Evolutionary conservation across 345 rosid genomes (phyloP), one percentile per base, ranked within the genome.

Genomic region (Gossypium arboreum): DNA sequence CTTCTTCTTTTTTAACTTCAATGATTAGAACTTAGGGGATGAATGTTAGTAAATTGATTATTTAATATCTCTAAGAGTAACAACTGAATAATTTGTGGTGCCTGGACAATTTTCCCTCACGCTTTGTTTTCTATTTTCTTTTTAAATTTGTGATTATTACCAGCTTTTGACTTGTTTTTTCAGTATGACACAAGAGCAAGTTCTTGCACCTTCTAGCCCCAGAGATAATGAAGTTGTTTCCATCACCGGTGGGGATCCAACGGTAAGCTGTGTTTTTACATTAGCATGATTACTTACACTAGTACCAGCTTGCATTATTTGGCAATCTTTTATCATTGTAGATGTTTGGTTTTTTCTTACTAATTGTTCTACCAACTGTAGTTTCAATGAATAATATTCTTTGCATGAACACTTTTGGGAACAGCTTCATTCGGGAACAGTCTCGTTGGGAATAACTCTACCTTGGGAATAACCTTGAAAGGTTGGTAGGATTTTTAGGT

Each of bases 181-280:
- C 91, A 96, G 99, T 86, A 96, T 96, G 99, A 89, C 97, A 73
- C 93, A 85, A 45, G 99, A 96, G 87, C 98, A 81, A 81, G 82
- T 88, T 79, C 75, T 79, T 12, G 84, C 97, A 79, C 98, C 99
- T 72, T 86, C 97, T 51, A 96, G 97, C 85, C 98, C 97, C 73
- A 85, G 91, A 71, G 98, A 91, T 71, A 96, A 97, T 64, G 99
- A 92, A 66, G 94, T 89, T 76, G 84, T 81, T 54, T 66, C 93
- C 66, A 74, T 79, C 64, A 63, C 89, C 61, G 82, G 73, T 61
- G 98, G 88, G 66, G 92, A 61, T 61, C 89, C 84, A 22, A 81
- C 77, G 86, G 99, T 95, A 87, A 75, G 75, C 80, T 71, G 61
- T 44, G 44, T 55, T 57, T 65, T 62, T 29, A 44, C 72, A 52